phyloP scores from a whole-genome alignment of 306 rosid genomes.

The Elaeagnus macrophylla region DNA sequence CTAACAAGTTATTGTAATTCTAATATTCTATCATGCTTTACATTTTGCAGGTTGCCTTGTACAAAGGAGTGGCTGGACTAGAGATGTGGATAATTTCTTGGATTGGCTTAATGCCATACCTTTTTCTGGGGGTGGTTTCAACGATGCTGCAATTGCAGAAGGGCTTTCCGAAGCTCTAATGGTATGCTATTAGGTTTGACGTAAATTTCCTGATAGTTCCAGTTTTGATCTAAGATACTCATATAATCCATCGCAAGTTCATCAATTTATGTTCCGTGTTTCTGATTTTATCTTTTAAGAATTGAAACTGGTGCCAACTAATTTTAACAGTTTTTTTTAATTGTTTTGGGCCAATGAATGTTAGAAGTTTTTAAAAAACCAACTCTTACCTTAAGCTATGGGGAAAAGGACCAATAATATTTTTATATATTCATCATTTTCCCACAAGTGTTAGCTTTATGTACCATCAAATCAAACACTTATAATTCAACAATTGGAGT shows the following conservation, averaged over 20 bases:
- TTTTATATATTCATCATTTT: no score
- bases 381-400: no score
- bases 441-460: no score
- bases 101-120: constrained; percentile 72
- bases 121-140: constrained; percentile 83
- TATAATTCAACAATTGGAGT: no score
- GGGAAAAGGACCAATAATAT: no score
- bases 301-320: no score
- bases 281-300: background rate
- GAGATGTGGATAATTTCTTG: constrained; percentile 63
- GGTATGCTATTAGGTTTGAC: constrained; percentile 35
- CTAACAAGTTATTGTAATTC: constrained; percentile 6
- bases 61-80: constrained; percentile 88
- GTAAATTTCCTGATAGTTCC: background rate
- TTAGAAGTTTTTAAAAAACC: no score
- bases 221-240: constrained; percentile 7
- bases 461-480: no score
- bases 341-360: no score
- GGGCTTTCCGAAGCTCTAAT: constrained; percentile 94
- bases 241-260: constrained; percentile 2
- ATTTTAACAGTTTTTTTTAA: no score
- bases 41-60: constrained; percentile 62
- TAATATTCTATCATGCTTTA: constrained; percentile 8
- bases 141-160: constrained; percentile 94
- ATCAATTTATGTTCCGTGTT: background rate